Conservation (phyloP, 352 stramenopile genomes). For the Thalassiosira livingstoniorum region DNA sequence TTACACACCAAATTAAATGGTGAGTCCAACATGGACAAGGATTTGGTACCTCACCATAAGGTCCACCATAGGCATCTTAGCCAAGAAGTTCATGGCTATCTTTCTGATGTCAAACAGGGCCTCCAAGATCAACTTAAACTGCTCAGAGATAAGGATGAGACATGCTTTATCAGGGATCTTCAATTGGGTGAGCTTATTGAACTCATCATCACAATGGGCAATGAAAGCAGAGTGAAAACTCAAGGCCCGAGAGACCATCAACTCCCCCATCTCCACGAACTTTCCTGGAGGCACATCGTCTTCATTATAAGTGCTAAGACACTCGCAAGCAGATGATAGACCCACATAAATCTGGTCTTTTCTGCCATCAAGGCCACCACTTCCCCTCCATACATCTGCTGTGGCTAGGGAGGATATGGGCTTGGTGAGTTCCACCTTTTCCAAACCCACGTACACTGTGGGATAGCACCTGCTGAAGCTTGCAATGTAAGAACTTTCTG, state of each 20-base stretch:
- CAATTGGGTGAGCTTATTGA: too few species aligned
- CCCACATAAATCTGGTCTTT: background rate
- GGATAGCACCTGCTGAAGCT: background rate
- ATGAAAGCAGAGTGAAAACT: background rate
- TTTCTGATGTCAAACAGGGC: too few species aligned
- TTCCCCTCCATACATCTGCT: background rate
- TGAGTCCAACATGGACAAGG: too few species aligned
- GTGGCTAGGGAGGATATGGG: background rate
- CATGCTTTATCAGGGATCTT: too few species aligned
- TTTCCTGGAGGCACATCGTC: conserved; percentile 10
- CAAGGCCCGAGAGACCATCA: too few species aligned
- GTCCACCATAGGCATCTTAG: too few species aligned
- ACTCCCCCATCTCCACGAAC: too few species aligned
- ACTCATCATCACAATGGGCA: conserved; percentile 13
- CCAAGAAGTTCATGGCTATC: too few species aligned
- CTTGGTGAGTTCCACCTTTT: background rate
- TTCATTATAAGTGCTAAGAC: background rate
- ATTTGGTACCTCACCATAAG: too few species aligned
- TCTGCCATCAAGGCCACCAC: background rate
- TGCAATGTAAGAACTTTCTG: background rate
- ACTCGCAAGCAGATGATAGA: background rate
- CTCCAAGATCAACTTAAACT: too few species aligned
- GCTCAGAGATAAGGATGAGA: too few species aligned
- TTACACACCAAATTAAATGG: too few species aligned
- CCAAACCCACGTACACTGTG: background rate